phyloP scores from a whole-genome alignment of 2,329 filamentous ascomycete species.

The Pseudogymnoascus sp. region DNA sequence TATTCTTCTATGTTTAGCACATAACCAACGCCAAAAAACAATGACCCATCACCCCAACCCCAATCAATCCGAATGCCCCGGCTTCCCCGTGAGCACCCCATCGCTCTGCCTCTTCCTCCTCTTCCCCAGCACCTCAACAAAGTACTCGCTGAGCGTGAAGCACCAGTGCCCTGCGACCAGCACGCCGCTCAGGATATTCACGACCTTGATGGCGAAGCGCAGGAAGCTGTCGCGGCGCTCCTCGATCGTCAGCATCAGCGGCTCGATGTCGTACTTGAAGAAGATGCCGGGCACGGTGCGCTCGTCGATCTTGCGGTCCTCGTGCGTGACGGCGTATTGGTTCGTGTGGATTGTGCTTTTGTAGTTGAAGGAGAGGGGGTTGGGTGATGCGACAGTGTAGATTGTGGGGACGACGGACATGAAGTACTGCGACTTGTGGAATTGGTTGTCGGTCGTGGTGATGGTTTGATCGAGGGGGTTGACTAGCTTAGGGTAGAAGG shows the following conservation, averaged over 20 bases:
- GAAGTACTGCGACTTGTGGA: constrained; percentile 98
- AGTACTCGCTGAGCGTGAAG: constrained; percentile 78
- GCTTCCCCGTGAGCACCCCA: constrained; percentile 29
- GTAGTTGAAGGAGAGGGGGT: constrained; percentile 21
- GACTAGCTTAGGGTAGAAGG: constrained; percentile 87
- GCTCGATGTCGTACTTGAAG: constrained; percentile 98
- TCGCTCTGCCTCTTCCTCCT: constrained; percentile 27
- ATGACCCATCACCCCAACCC: not conserved
- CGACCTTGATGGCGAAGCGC: constrained; percentile 67
- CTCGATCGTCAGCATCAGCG: constrained; percentile 77
- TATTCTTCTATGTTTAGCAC: constrained; percentile 6
- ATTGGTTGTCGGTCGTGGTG: constrained; percentile 65
- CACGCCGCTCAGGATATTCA: constrained; percentile 87
- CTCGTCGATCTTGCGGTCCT: constrained; percentile 64
- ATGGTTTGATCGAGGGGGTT: constrained; percentile 93
- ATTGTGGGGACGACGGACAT: constrained; percentile 89
- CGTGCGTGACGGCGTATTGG: constrained; percentile 94
- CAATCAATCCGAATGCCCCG: constrained; percentile 23
- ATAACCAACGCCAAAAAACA: constrained; percentile 4
- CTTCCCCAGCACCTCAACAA: constrained; percentile 44
- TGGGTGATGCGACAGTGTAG: constrained; percentile 59
- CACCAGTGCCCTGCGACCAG: constrained; percentile 91
- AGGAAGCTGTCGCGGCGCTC: constrained; percentile 73
- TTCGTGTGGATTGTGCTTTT: constrained; percentile 75
- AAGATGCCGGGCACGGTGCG: constrained; percentile 79